Evolutionary conservation across 306 rosid genomes (phyloP).

Genomic region (Medicago lupulina): DNA sequence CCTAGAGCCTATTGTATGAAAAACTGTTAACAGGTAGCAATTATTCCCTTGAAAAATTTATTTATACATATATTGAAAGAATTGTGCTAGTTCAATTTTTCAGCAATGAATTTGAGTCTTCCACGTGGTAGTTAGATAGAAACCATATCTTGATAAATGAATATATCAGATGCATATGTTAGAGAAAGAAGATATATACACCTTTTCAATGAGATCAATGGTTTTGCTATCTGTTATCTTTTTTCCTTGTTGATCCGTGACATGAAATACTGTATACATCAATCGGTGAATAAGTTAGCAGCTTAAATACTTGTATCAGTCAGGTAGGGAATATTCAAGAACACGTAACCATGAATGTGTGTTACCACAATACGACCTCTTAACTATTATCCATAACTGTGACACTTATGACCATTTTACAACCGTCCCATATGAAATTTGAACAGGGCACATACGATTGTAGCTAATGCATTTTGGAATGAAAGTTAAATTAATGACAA

Average conservation of each 20-base stretch:
- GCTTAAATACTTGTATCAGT: not conserved
- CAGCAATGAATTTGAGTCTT: too few species aligned
- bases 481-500: constrained; percentile 27
- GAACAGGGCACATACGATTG: not conserved
- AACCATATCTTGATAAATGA: constrained; percentile 14
- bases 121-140: too few species aligned
- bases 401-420: too few species aligned
- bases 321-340: not conserved
- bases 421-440: too few species aligned
- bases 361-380: not conserved
- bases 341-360: not conserved
- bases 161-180: not conserved
- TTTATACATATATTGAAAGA: too few species aligned
- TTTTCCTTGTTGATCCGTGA: constrained; percentile 84
- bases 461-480: not conserved
- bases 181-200: constrained; percentile 44
- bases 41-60: not conserved
- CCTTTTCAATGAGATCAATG: constrained; percentile 79
- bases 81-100: too few species aligned
- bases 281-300: not conserved
- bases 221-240: constrained; percentile 69
- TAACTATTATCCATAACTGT: too few species aligned
- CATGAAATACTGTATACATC: constrained; percentile 72
- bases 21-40: constrained; percentile 30
- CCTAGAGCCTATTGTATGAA: constrained; percentile 65